A percentile compares a stretch with the other conserved stretches of the same genome.
phyloP scores from a whole-genome alignment of 2,329 filamentous ascomycete genomes.

The Cephalotrichum gorgonifer region DNA sequence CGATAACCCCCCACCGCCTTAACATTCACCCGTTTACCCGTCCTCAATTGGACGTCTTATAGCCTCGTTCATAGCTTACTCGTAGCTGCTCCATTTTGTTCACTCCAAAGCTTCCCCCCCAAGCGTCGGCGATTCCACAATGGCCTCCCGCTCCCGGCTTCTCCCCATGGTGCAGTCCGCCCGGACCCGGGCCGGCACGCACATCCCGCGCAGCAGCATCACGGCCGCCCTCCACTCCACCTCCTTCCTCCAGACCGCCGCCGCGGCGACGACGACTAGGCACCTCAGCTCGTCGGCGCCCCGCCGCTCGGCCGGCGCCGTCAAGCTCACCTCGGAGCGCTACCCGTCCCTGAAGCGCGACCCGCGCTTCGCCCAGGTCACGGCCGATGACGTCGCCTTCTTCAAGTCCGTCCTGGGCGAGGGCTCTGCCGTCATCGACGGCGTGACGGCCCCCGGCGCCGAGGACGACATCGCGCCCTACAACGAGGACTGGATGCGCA shows the following conservation, averaged over 20 bases:
- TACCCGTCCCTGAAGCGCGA: conserved; percentile 80
- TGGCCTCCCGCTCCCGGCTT: conserved; percentile 11
- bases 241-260: background rate
- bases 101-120: background rate
- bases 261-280: background rate
- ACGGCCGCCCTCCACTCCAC: background rate
- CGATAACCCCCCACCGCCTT: too few species aligned
- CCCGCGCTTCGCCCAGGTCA: conserved; percentile 62
- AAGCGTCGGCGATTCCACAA: conserved; percentile 1
- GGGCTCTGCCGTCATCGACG: conserved; percentile 74
- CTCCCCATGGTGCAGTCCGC: conserved; percentile 10
- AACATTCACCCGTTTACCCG: too few species aligned
- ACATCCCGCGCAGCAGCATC: conserved; percentile 5
- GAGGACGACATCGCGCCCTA: conserved; percentile 79
- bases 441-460: conserved; percentile 56
- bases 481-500: conserved; percentile 98
- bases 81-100: background rate
- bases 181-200: conserved; percentile 9
- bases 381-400: conserved; percentile 66
- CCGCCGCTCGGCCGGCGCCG: conserved; percentile 11
- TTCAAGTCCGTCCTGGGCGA: conserved; percentile 76
- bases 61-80: too few species aligned
- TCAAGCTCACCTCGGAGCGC: conserved; percentile 72
- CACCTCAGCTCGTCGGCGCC: background rate
- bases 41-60: background rate